phyloP scores from a whole-genome alignment of 2,329 filamentous ascomycete species.

The Claviceps pusilla region DNA sequence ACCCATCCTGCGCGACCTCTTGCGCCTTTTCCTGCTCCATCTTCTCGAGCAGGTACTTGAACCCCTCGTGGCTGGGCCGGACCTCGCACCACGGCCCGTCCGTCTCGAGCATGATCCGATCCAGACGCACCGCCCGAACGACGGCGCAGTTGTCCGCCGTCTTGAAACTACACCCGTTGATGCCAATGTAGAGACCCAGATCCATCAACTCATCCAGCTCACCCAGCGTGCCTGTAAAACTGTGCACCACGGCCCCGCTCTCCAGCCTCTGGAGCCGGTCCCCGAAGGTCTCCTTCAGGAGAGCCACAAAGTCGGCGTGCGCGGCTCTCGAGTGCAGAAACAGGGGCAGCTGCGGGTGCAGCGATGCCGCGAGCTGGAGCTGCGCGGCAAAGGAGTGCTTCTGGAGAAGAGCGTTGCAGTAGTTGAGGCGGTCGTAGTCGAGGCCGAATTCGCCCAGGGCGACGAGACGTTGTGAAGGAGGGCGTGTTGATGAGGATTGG shows the following conservation, averaged over 20 bases:
- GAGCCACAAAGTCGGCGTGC: slow-evolving; percentile 63
- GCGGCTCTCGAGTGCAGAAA: slow-evolving; percentile 89
- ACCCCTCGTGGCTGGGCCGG: slow-evolving; percentile 71
- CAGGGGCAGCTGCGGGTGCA: slow-evolving; percentile 63
- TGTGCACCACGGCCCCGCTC: slow-evolving; percentile 75
- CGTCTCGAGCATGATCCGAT: slow-evolving; percentile 82
- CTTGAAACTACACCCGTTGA: slow-evolving; percentile 95
- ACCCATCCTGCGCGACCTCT: slow-evolving; percentile 11
- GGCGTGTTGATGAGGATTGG: slow-evolving; percentile 25
- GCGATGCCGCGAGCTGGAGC: slow-evolving; percentile 55
- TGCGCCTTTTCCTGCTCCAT: slow-evolving; percentile 17
- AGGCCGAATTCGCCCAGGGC: slow-evolving; percentile 93
- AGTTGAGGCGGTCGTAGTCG: slow-evolving; percentile 83
- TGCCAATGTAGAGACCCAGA: slow-evolving; percentile 75
- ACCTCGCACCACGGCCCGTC: slow-evolving; percentile 98
- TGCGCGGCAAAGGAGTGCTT: slow-evolving; percentile 74
- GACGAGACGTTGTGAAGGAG: slow-evolving; percentile 30
- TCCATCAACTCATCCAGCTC: slow-evolving; percentile 72
- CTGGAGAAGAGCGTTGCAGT: slow-evolving; percentile 65
- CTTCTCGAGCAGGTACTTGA: slow-evolving; percentile 45
- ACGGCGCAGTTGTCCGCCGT: slow-evolving; percentile 81
- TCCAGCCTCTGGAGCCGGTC: slow-evolving; percentile 49
- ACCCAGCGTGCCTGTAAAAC: slow-evolving; percentile 75
- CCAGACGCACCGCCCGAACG: slow-evolving; percentile 62
- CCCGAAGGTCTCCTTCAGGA: slow-evolving; percentile 47